These are phyloP conservation scores for Herpetomonas samuelpessoai DNA, from an alignment of 208 protist genomes.

Conservation along the genomic window DNA sequence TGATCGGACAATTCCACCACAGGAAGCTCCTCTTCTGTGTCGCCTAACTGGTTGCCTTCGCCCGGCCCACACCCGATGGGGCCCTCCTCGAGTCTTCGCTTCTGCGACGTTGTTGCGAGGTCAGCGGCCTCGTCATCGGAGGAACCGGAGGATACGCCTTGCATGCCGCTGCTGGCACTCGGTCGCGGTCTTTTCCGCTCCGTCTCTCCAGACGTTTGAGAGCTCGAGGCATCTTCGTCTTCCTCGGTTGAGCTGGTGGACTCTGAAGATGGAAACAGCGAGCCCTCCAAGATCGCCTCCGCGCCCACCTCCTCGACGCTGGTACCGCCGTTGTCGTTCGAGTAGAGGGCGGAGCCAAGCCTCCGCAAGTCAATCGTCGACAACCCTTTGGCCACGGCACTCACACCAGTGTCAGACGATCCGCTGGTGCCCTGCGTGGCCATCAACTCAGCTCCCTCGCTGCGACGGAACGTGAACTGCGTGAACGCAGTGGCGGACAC, in stretches of 20 bases:
- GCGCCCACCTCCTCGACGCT: not conserved
- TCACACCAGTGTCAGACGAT: too few species aligned
- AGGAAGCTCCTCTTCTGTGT: not conserved
- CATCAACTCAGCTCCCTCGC: not conserved
- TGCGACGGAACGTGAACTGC: conserved; percentile 37
- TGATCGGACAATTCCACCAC: not conserved
- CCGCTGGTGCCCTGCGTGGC: not conserved
- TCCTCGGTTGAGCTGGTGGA: conserved; percentile 8
- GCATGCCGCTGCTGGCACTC: too few species aligned
- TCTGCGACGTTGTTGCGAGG: not conserved
- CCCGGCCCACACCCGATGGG: too few species aligned
- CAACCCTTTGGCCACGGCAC: too few species aligned
- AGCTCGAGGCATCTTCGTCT: not conserved
- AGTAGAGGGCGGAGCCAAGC: conserved; percentile 42
- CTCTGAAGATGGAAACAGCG: conserved; percentile 1
- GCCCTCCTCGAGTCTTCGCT: not conserved
- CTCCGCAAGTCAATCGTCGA: conserved; percentile 26
- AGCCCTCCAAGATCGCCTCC: not conserved
- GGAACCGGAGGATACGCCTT: too few species aligned
- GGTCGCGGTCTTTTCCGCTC: too few species aligned
- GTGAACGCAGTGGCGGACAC: conserved; percentile 74
- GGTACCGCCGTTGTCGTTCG: conserved; percentile 8
- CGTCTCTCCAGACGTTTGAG: too few species aligned
- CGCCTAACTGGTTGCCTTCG: too few species aligned
- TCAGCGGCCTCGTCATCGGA: too few species aligned